Evolutionary conservation across 352 stramenopile species (phyloP).

Genomic region (Phytophthora sansomeana): DNA sequence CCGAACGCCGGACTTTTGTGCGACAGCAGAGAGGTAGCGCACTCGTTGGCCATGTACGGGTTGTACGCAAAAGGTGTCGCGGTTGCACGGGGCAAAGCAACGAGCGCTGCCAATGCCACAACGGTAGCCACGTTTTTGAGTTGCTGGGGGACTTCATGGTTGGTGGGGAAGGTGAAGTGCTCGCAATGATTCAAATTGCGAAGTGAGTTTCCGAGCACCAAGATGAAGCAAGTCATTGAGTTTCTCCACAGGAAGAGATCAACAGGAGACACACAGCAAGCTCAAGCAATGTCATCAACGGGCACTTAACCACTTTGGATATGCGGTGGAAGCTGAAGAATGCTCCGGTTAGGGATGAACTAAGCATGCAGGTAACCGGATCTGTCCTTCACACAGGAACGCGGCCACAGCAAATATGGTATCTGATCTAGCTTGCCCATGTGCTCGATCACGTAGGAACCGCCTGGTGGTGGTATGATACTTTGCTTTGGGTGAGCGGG

Average conservation of each 20-base stretch:
- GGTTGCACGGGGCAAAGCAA: not conserved
- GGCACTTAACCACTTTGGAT: no score
- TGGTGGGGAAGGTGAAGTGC: not conserved
- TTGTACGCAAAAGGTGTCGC: conserved; percentile 44
- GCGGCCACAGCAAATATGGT: not conserved
- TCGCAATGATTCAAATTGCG: conserved; percentile 13
- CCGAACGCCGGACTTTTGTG: conserved; percentile 38
- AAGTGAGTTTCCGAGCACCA: conserved; percentile 5
- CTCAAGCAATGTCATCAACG: not conserved
- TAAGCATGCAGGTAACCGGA: conserved; percentile 11
- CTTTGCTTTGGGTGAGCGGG: no score
- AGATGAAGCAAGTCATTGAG: not conserved
- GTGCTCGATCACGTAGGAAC: conserved; percentile 3
- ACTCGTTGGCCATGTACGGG: conserved; percentile 34
- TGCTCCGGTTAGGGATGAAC: conserved; percentile 11
- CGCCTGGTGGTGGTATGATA: not conserved
- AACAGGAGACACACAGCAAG: not conserved
- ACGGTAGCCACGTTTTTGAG: not conserved
- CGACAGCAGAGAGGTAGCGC: conserved; percentile 29
- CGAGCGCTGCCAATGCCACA: not conserved
- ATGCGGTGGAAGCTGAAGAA: not conserved
- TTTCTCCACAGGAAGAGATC: not conserved
- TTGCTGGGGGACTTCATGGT: conserved; percentile 11
- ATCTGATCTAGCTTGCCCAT: conserved; percentile 1
- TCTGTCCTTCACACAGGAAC: not conserved